Conservation (phyloP, 495 filamentous ascomycete species). For the Penicillium diatomitis region DNA sequence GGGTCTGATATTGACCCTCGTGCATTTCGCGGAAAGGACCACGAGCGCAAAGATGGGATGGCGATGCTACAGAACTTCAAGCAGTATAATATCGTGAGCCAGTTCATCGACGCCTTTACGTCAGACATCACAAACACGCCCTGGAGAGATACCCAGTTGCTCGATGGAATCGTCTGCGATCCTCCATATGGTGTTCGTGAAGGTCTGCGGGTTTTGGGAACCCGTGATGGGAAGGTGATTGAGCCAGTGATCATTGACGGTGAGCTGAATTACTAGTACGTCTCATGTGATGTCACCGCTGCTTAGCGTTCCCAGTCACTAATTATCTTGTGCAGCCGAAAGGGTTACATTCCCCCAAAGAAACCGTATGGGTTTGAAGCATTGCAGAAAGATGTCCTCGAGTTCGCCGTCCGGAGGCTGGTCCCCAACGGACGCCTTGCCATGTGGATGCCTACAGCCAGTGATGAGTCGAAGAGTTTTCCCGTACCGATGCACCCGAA, state of each 20-base stretch:
- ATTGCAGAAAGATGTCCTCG: conserved; percentile 80
- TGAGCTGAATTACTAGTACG: conserved; percentile 58
- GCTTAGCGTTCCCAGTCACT: not conserved
- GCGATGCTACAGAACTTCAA: conserved; percentile 66
- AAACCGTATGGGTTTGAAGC: conserved; percentile 82
- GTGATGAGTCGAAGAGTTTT: conserved; percentile 65
- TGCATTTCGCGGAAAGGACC: conserved; percentile 64
- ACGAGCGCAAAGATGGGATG: conserved; percentile 29
- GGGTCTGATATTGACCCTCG: conserved; percentile 92
- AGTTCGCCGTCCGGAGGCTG: conserved; percentile 68
- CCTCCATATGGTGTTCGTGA: conserved; percentile 97
- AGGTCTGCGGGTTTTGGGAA: conserved; percentile 78
- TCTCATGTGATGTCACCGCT: not conserved
- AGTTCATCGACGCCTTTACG: conserved; percentile 67
- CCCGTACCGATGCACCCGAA: conserved; percentile 68
- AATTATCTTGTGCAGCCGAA: conserved; percentile 39
- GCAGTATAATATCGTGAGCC: conserved; percentile 62
- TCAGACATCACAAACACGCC: conserved; percentile 88
- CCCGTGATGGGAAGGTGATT: conserved; percentile 52
- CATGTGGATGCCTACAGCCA: conserved; percentile 97
- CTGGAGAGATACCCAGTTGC: conserved; percentile 44
- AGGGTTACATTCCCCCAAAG: conserved; percentile 82
- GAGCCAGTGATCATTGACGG: conserved; percentile 62
- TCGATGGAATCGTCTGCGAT: conserved; percentile 94
- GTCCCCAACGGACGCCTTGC: conserved; percentile 74